These are phyloP conservation scores for Fusarium sp. DNA, from an alignment of 2,329 filamentous ascomycete species.

Conservation along the genomic window DNA sequence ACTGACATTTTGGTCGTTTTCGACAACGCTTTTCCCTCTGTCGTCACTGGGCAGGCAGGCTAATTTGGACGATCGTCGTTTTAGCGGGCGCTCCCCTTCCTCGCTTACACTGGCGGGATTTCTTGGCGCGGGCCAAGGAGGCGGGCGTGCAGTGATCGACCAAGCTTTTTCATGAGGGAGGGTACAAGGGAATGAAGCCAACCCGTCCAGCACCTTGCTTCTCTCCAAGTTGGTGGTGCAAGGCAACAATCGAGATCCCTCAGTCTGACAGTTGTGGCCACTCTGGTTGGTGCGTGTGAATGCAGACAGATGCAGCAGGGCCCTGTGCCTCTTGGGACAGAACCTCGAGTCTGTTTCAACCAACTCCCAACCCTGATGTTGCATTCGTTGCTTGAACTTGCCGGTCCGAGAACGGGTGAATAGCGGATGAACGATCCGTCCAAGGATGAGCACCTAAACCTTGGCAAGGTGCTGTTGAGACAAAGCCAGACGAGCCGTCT, in stretches of 20 bases:
- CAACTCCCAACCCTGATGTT: background rate
- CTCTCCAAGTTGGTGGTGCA: conserved; percentile 25
- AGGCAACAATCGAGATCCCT: conserved; percentile 30
- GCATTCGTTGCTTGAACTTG: background rate
- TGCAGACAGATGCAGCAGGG: conserved; percentile 6
- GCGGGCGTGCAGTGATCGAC: conserved; percentile 38
- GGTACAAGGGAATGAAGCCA: conserved; percentile 33
- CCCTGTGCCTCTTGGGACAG: conserved; percentile 6
- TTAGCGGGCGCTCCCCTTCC: conserved; percentile 45
- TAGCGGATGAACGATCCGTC: conserved; percentile 9
- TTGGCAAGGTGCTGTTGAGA: conserved; percentile 29
- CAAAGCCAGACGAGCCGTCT: conserved; percentile 27
- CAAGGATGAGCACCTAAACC: conserved; percentile 7
- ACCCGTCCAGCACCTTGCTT: conserved; percentile 30
- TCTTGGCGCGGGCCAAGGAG: conserved; percentile 33
- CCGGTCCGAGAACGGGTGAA: conserved; percentile 12
- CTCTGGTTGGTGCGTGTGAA: conserved; percentile 22
- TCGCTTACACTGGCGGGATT: conserved; percentile 43
- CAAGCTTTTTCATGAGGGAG: conserved; percentile 36
- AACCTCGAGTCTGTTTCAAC: conserved; percentile 20
- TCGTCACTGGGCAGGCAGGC: conserved; percentile 40
- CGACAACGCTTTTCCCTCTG: conserved; percentile 23
- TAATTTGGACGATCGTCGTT: conserved; percentile 45
- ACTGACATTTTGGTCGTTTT: conserved; percentile 18
- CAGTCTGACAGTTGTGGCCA: conserved; percentile 24